A percentile compares a stretch with the other conserved stretches of the same genome.
phyloP scores from a whole-genome alignment of 176 grass and related monocot genomes.

The Dactylis glomerata region DNA sequence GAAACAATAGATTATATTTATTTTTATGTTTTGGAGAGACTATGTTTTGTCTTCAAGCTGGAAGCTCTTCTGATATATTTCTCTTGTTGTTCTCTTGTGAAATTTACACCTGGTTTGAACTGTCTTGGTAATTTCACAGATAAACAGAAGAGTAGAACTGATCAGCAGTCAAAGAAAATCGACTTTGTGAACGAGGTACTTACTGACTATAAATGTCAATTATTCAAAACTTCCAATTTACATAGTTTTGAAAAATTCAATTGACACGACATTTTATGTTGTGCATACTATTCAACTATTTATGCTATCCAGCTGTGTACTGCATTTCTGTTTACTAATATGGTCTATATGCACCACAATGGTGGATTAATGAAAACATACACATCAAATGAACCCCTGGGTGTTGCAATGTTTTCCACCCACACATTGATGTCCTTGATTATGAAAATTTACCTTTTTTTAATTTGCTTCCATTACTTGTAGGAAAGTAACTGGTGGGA shows the following conservation, averaged over 20 bases:
- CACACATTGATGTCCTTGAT: not conserved
- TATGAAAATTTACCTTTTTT: not conserved
- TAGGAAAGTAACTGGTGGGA: conserved; percentile 93
- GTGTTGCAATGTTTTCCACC: not conserved
- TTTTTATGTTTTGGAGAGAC: not conserved
- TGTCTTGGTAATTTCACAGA: conserved; percentile 47
- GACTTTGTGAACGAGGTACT: conserved; percentile 61
- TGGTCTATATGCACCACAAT: conserved; percentile 1
- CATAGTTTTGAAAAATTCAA: not conserved
- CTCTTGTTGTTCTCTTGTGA: not conserved
- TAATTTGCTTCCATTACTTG: not conserved
- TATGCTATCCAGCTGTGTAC: conserved; percentile 2
- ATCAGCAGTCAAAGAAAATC: conserved; percentile 56
- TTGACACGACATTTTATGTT: not conserved
- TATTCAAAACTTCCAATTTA: not conserved
- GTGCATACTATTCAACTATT: conserved; percentile 16
- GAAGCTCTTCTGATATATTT: conserved; percentile 15
- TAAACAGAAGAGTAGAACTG: conserved; percentile 64
- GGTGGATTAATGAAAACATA: not conserved
- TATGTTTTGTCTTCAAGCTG: not conserved
- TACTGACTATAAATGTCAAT: not conserved
- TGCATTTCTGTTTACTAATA: conserved; percentile 6
- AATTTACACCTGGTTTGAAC: conserved; percentile 3
- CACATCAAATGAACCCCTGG: not conserved
- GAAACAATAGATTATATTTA: not conserved